Percentiles rank a stretch among this genome's conserved stretches.
Conservation (phyloP, 1,284 basidiomycete genomes). For the Cryptococcus maquisensis region DNA sequence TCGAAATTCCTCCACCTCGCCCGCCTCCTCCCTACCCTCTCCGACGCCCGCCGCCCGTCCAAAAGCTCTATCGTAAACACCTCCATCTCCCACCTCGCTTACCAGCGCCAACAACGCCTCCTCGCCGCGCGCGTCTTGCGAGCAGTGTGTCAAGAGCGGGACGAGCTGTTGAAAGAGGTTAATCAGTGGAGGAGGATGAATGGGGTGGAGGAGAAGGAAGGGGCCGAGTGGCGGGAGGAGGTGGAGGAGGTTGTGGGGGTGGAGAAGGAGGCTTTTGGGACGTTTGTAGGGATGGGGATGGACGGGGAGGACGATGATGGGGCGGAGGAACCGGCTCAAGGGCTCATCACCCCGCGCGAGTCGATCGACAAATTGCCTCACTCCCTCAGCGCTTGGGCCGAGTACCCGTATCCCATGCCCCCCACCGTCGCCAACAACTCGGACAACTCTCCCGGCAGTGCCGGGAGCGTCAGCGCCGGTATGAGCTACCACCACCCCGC, state of each 20-base stretch:
- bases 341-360: background rate
- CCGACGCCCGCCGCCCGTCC: conserved; percentile 81
- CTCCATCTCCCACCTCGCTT: conserved; percentile 75
- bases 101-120: conserved; percentile 71
- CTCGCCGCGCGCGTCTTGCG: conserved; percentile 73
- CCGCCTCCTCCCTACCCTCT: conserved; percentile 79
- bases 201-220: conserved; percentile 49
- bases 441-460: too few species aligned
- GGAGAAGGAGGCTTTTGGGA: conserved; percentile 48
- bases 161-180: conserved; percentile 73
- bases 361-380: background rate
- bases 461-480: background rate
- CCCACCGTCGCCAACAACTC: too few species aligned
- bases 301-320: conserved; percentile 36
- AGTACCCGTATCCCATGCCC: background rate
- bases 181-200: conserved; percentile 81
- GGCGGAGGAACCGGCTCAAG: background rate
- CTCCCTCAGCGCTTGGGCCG: background rate
- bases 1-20: conserved; percentile 81
- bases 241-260: conserved; percentile 44
- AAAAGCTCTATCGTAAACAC: conserved; percentile 94
- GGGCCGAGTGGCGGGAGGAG: conserved; percentile 37
- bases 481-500: conserved; percentile 17
- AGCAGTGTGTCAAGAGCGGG: conserved; percentile 66
- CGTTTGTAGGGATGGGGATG: conserved; percentile 38